Conservation (phyloP, 2,329 filamentous ascomycete species). For the Microcyclosporella mali region DNA sequence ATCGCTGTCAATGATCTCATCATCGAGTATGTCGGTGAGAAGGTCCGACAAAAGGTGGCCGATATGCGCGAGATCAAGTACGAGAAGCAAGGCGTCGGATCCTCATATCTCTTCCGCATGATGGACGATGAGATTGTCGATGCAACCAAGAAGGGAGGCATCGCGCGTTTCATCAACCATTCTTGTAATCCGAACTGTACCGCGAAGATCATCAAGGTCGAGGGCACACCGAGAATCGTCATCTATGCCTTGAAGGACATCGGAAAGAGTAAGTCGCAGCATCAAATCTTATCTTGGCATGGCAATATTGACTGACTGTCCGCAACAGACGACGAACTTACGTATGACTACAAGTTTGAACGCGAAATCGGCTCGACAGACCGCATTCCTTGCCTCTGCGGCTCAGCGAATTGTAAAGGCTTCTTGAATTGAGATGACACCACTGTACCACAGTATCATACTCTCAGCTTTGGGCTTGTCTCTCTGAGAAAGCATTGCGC, state of each 20-base stretch:
- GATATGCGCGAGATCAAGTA: constrained; percentile 90
- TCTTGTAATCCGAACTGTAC: constrained; percentile 98
- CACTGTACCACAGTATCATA: neutral
- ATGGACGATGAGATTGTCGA: constrained; percentile 97
- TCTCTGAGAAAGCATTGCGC: constrained; percentile 1
- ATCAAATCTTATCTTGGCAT: neutral
- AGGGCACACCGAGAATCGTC: constrained; percentile 96
- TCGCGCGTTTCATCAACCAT: constrained; percentile 97
- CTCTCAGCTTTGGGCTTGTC: neutral
- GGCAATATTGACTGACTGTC: constrained; percentile 7
- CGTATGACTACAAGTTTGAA: constrained; percentile 99
- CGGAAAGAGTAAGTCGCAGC: constrained; percentile 67
- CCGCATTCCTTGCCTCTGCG: constrained; percentile 94
- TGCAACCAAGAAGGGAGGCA: constrained; percentile 96
- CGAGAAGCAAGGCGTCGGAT: constrained; percentile 92
- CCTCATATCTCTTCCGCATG: constrained; percentile 95
- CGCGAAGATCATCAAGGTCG: constrained; percentile 98
- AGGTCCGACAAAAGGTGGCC: constrained; percentile 94
- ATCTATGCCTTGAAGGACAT: constrained; percentile 98
- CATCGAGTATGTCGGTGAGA: constrained; percentile 98
- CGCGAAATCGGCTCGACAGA: constrained; percentile 91
- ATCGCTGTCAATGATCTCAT: constrained; percentile 99
- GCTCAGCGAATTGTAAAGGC: constrained; percentile 92
- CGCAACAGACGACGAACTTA: constrained; percentile 84
- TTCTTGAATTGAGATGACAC: constrained; percentile 72